Evolutionary conservation across 1,284 basidiomycete species (phyloP).

Genomic region (Mycena citricolor): DNA sequence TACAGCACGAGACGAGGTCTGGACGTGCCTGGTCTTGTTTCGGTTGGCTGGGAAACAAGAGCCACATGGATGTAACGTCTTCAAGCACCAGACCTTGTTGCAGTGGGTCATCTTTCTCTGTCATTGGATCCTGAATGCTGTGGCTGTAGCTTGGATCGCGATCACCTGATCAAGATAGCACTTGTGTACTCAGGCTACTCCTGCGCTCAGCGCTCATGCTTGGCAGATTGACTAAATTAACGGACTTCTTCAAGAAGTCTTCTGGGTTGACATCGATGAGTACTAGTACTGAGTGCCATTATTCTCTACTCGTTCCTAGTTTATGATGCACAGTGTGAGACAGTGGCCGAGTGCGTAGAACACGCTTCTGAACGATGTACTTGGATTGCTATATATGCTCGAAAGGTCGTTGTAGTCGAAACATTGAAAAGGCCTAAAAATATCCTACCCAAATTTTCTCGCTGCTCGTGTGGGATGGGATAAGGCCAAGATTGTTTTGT

Average conservation of each 20-base stretch:
- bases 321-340: not conserved
- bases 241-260: too few relatives aligned
- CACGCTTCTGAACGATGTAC: slow-evolving; percentile 69
- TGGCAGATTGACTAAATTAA: too few relatives aligned
- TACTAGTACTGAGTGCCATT: too few relatives aligned
- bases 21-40: slow-evolving; percentile 30
- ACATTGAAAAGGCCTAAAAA: slow-evolving; percentile 70
- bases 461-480: slow-evolving; percentile 77
- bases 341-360: slow-evolving; percentile 68
- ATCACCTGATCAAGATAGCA: too few relatives aligned
- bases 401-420: slow-evolving; percentile 71
- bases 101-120: slow-evolving; percentile 59
- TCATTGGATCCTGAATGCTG: too few relatives aligned
- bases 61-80: slow-evolving; percentile 74
- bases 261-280: too few relatives aligned
- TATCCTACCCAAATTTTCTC: slow-evolving; percentile 81
- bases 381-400: slow-evolving; percentile 67
- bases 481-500: slow-evolving; percentile 52
- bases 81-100: slow-evolving; percentile 56
- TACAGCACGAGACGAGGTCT: slow-evolving; percentile 28
- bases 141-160: too few relatives aligned
- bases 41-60: slow-evolving; percentile 66
- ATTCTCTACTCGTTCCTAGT: slow-evolving; percentile 8
- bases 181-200: too few relatives aligned
- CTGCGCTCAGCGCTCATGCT: too few relatives aligned